Base-by-base conservation (phyloP, 257 asterid species). In the Leonotis leonurus region DNA sequence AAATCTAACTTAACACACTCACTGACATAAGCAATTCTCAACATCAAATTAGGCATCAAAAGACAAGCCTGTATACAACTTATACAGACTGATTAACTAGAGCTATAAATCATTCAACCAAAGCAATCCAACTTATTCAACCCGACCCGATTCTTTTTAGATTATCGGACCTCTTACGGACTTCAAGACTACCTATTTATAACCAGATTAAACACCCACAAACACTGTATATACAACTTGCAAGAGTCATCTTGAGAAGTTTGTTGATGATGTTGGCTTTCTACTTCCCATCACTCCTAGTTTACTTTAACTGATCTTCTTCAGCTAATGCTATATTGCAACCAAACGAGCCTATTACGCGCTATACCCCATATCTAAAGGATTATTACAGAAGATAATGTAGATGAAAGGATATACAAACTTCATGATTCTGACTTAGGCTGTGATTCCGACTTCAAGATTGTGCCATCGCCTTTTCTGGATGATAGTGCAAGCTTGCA, bases 401-500 rank as follows among this genome's bases (percentile, higher is more conserved):
- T 17, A 45, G 14, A 50, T 30, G 6, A 20, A 62, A 53, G 68
- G 58, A 73, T 54, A 67, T 73, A 64, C 70, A 53, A 44, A 61
- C 41, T 56, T 80, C 70, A 85, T 41, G 78, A 77, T 73, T 79
- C 89, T 24, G 73, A 49, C 50, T 80, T 80, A 3, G 64, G 74
- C 60, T 82, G 84, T 4, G 84, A 79, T 50, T 76, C 89, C 14
- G 69, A 58, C 78, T 82, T 77, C n/a, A 70, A 48, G 44, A 61
- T 27, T 26, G 77, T 63, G 58, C 65, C 81, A 70, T 83, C 80
- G 21, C 80, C 75, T 0, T 79, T 89, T 52, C 5, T 20, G 18
- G 82, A 60, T 12, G 79, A 67, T 30, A 64, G 6, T 35, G 78
- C 75, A 65, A 78, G 77, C 88, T 81, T 88, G 77, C 78, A 51